Conservation (phyloP, 495 filamentous ascomycete species). For the Podospora tetraspora region DNA sequence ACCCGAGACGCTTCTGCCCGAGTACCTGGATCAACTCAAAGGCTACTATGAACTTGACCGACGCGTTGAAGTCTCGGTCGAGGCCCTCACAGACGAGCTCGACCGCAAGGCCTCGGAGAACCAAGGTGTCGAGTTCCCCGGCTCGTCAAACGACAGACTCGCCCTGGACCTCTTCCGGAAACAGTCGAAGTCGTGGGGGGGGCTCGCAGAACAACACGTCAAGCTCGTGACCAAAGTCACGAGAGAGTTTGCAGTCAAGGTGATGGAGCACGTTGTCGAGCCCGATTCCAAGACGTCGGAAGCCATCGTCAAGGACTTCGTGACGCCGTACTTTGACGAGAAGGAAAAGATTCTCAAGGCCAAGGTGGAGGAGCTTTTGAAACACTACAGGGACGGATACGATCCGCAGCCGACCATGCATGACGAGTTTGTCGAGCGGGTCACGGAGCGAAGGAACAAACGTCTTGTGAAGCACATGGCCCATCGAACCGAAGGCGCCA, state of each 20-base stretch:
- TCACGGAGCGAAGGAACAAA: slow-evolving; percentile 1
- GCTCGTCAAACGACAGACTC: slow-evolving; percentile 14
- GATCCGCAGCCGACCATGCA: slow-evolving; percentile 12
- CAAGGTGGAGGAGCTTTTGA: slow-evolving; percentile 38
- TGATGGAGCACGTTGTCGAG: slow-evolving; percentile 17
- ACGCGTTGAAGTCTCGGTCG: slow-evolving; percentile 1
- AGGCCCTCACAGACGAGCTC: slow-evolving; percentile 12
- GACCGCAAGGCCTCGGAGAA: slow-evolving; percentile 18
- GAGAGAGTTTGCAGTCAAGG: slow-evolving; percentile 19
- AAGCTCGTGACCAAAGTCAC: slow-evolving; percentile 12
- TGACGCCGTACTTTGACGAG: slow-evolving; percentile 37
- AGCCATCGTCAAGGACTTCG: slow-evolving; percentile 24
- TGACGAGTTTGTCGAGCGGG: slow-evolving; percentile 1
- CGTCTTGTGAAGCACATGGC: slow-evolving; percentile 1
- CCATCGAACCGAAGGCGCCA: background rate
- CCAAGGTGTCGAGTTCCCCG: slow-evolving; percentile 24
- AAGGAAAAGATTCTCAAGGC: slow-evolving; percentile 25
- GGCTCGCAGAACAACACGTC: slow-evolving; percentile 20
- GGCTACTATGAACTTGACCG: slow-evolving; percentile 19
- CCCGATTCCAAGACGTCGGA: slow-evolving; percentile 14
- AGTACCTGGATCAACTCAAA: slow-evolving; percentile 16
- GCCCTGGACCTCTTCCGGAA: slow-evolving; percentile 20
- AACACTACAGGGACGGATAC: slow-evolving; percentile 26
- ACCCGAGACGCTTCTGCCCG: slow-evolving; percentile 2
- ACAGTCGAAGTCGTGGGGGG: slow-evolving; percentile 19